Evolutionary conservation across 139 green algal species (phyloP), one percentile per base, ranked within the genome.

Genomic region (Axilococcus clingmanii): DNA sequence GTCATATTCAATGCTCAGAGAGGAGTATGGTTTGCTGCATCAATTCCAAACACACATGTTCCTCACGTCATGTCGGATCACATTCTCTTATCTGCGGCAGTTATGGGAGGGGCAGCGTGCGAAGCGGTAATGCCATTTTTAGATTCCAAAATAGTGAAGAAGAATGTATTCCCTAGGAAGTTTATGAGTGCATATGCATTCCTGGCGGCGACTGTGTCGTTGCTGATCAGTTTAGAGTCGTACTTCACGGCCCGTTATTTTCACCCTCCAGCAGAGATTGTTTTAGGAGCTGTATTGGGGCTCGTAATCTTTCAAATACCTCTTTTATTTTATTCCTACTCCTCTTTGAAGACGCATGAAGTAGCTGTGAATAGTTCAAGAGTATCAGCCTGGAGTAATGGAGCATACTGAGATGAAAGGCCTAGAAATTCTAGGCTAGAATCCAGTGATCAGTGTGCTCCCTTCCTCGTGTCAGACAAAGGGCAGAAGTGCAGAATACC

Each of bases 211-310:
- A 20, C n/a, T 7, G 37, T 69, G 42, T 41, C 60, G 6, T 17
- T 49, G 16, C 56, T 71, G 9, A 37, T 71, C 16, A 42, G 37
- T 19, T 37, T 30, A 4, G 63, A 71, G 29, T 55, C 28, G 24
- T 71, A 65, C 48, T 71, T 56, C 55, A 71, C 63, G 5, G 40
- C 54, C 11, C 40, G 54, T 15, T 71, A 71, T 54, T 65, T 66
- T 43, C 63, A 71, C 36, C 48, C 63, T 4, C 63, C 55, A 3
- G 20, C 7, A 7, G 63, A 71, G 34, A 64, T 58, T 12, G 12
- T 66, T 14, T 14, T 35, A 6, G 63, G 27, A 7, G 32, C 63
- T 15, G 31, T 55, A 24, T 17, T 71, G 24, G 63, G 63, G 3
- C 4, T 55, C 1, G 28, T 35, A 2, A 14, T 60, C 7, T 71